phyloP scores from a whole-genome alignment of 2,329 filamentous ascomycete species.

The Tolypocladium nubicola region DNA sequence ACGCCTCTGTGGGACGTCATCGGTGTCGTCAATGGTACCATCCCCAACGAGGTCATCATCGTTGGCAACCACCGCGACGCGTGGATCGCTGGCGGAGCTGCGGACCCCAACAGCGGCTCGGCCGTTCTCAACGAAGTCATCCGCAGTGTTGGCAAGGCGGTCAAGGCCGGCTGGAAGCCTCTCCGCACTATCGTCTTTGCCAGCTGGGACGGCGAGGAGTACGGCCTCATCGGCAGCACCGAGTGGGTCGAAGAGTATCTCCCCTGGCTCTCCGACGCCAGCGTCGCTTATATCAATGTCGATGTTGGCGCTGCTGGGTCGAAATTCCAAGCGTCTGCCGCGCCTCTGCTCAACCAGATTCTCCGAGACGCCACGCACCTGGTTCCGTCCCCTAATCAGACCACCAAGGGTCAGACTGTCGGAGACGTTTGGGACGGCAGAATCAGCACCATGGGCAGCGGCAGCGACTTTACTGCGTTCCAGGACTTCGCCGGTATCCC shows the following conservation, averaged over 20 bases:
- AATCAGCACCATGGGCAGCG: slow-evolving; percentile 59
- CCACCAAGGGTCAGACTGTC: slow-evolving; percentile 59
- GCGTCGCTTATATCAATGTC: slow-evolving; percentile 77
- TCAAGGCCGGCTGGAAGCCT: slow-evolving; percentile 49
- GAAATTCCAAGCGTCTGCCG: slow-evolving; percentile 53
- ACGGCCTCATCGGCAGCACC: slow-evolving; percentile 75
- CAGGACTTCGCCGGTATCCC: slow-evolving; percentile 61
- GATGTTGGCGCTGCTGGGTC: slow-evolving; percentile 63
- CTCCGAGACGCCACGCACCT: slow-evolving; percentile 55
- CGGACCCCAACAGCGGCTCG: slow-evolving; percentile 74
- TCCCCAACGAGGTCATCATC: slow-evolving; percentile 76
- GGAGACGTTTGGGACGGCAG: slow-evolving; percentile 54
- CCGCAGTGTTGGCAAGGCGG: slow-evolving; percentile 60
- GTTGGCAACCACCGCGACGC: slow-evolving; percentile 90
- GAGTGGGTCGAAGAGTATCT: slow-evolving; percentile 91
- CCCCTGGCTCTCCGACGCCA: slow-evolving; percentile 63
- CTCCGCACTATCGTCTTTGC: slow-evolving; percentile 86
- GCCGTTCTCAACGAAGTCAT: slow-evolving; percentile 71
- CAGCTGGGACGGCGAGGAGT: slow-evolving; percentile 75
- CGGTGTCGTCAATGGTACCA: slow-evolving; percentile 79
- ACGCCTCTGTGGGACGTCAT: slow-evolving; percentile 88
- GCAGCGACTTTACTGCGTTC: slow-evolving; percentile 66
- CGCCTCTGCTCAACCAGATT: slow-evolving; percentile 65
- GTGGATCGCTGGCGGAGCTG: slow-evolving; percentile 78
- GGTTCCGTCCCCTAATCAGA: slow-evolving; percentile 67